Conservation (phyloP, 2,329 filamentous ascomycete species). For the Alternaria metachromatica region DNA sequence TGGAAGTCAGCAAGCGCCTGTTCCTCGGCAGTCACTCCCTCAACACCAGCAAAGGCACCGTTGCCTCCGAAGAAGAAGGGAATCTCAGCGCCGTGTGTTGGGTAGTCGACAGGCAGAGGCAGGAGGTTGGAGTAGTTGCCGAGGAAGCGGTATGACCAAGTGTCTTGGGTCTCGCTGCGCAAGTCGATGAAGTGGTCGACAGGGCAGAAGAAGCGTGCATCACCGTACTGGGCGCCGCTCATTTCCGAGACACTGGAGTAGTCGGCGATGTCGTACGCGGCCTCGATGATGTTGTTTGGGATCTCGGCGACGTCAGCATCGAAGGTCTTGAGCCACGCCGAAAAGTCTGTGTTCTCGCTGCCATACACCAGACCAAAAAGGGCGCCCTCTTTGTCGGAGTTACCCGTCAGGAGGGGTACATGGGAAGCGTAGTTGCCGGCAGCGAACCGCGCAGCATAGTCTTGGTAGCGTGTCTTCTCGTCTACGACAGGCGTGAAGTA, state of each 20-base stretch:
- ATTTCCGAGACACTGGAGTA: conserved; percentile 49
- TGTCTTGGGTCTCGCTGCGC: conserved; percentile 48
- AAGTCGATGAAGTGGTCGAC: conserved; percentile 48
- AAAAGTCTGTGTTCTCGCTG: conserved; percentile 43
- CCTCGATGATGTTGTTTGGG: conserved; percentile 41
- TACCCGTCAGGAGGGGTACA: conserved; percentile 34
- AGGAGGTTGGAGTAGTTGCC: conserved; percentile 47
- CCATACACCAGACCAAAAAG: conserved; percentile 35
- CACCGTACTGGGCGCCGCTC: conserved; percentile 54
- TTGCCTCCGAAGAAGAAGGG: conserved; percentile 58
- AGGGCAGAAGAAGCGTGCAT: conserved; percentile 56
- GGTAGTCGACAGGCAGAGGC: conserved; percentile 39
- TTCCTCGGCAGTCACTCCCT: conserved; percentile 48
- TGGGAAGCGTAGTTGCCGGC: conserved; percentile 36
- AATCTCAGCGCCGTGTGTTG: conserved; percentile 52
- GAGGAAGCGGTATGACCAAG: conserved; percentile 56
- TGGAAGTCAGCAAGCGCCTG: conserved; percentile 53
- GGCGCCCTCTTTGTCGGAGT: conserved; percentile 35
- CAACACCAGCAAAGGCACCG: conserved; percentile 47
- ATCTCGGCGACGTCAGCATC: conserved; percentile 52
- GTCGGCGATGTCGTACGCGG: conserved; percentile 47
- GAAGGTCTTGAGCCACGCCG: conserved; percentile 55
- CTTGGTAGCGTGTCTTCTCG: conserved; percentile 28
- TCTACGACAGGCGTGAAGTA: conserved; percentile 33
- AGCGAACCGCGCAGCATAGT: conserved; percentile 30